These are phyloP conservation scores for Xylaria flabelliformis DNA, from an alignment of 495 filamentous ascomycete species.

Conservation along the genomic window DNA sequence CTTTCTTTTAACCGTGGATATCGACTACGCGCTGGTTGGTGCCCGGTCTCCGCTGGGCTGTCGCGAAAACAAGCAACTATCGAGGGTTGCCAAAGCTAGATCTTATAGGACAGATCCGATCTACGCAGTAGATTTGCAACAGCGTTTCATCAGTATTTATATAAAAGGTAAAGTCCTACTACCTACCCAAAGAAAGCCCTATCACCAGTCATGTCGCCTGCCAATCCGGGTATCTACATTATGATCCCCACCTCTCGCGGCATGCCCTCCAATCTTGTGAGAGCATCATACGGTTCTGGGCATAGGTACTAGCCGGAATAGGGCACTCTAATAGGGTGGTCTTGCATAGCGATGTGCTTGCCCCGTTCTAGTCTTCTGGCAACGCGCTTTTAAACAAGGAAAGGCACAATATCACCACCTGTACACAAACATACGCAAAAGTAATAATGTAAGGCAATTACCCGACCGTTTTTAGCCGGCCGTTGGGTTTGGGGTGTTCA, in stretches of 20 bases:
- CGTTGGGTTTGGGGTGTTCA: not conserved
- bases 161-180: slow-evolving; percentile 29
- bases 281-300: slow-evolving; percentile 1
- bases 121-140: slow-evolving; percentile 22
- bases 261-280: not conserved
- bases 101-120: slow-evolving; percentile 28
- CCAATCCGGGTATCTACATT: slow-evolving; percentile 1
- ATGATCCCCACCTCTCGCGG: not conserved
- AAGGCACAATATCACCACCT: not conserved
- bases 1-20: slow-evolving; percentile 14
- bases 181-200: slow-evolving; percentile 17
- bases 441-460: slow-evolving; percentile 4
- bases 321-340: slow-evolving; percentile 6
- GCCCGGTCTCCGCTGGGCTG: slow-evolving; percentile 10
- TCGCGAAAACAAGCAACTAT: slow-evolving; percentile 11
- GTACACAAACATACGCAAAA: slow-evolving; percentile 6
- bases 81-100: slow-evolving; percentile 22
- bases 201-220: slow-evolving; percentile 18
- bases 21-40: slow-evolving; percentile 5
- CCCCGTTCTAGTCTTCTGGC: not conserved
- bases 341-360: slow-evolving; percentile 14
- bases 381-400: not conserved
- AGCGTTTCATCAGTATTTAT: slow-evolving; percentile 24
- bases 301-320: not conserved
- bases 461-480: not conserved